Base-by-base conservation (phyloP, 2,329 filamentous ascomycete species). In the Clathrospora elynae region DNA sequence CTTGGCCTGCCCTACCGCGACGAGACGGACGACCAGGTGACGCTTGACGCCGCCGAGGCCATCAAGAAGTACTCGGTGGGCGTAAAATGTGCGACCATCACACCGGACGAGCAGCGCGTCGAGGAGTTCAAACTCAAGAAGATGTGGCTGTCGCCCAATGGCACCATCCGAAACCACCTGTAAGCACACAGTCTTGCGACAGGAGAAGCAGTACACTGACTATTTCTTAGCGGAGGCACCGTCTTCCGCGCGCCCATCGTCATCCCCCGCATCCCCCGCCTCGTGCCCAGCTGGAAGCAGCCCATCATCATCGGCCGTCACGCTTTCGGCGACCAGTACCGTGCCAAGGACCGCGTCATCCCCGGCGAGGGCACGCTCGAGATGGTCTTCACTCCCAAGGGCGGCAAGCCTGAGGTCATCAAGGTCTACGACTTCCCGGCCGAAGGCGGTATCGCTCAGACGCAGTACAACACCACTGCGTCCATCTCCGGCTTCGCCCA, bases 181-280 rank as follows among this genome's bases (percentile, higher is more conserved):
- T 78, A 70, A 61, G 75, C 18, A 10, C 59, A n/a, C 31, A 10
- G 5, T 12, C 2, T 22, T 6, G 13, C 2, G 5, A 8, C 30
- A 5, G 11, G 8, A 17, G 16, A n/a, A 26, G 16, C 3, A 20
- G 7, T 7, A 12, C 12, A 36, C 62, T 68, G 46, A 67, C 58
- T 35, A 10, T 17, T 8, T 14, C 13, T 1, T 42, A 78, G 77
- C 35, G 92, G 92, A 64, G 93, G 93, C 68, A 99, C 93, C 66
- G 92, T 99, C 66, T 99, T 99, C 87, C 88, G 93, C 73, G 93
- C 96, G 76, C 93, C 93, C 63, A 99, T 99, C 64, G 90, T 99
- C 68, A 97, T 99, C 65, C 87, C 88, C 59, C 83, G 85, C 66
- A 90, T 99, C 55, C 93, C 93, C 46, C 88, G 92, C 65, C 85